Evolutionary conservation across 116 monocot species (phyloP).

Genomic region (Papilionanthe hybrid): DNA sequence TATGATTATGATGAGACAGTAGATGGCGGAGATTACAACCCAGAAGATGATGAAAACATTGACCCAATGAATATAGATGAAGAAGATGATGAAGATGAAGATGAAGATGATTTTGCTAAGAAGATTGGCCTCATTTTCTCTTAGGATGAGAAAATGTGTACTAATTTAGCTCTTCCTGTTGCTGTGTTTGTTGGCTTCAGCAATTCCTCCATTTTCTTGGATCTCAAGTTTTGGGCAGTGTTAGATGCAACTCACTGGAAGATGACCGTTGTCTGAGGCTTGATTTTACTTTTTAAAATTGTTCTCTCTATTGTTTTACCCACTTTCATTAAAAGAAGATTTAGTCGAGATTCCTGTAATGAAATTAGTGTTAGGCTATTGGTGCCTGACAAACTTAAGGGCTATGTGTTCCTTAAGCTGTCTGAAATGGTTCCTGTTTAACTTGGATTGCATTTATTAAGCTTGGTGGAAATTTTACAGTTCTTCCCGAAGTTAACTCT

Average conservation of each 20-base stretch:
- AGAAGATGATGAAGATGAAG: conserved; percentile 27
- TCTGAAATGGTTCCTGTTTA: not conserved
- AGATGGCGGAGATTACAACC: conserved; percentile 28
- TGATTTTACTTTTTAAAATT: not conserved
- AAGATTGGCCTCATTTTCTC: conserved; percentile 40
- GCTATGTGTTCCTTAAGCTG: not conserved
- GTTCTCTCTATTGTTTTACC: not conserved
- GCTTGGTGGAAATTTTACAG: not conserved
- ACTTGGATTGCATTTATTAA: not conserved
- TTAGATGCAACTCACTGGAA: no score
- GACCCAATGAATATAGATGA: conserved; percentile 21
- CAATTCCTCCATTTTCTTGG: not conserved
- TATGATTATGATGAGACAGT: conserved; percentile 32
- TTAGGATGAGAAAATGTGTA: not conserved
- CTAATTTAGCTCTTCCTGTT: not conserved
- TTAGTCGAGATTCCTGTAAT: conserved; percentile 1
- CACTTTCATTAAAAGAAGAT: not conserved
- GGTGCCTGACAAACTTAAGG: not conserved
- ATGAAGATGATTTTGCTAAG: conserved; percentile 56
- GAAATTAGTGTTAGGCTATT: not conserved
- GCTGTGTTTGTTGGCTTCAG: not conserved
- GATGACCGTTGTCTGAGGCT: not conserved
- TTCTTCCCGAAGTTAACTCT: not conserved
- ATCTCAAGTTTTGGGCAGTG: no score
- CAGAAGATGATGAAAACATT: conserved; percentile 22